Base-by-base conservation (phyloP, 768 basidiomycete species). In the Hypholoma sublateritium region DNA sequence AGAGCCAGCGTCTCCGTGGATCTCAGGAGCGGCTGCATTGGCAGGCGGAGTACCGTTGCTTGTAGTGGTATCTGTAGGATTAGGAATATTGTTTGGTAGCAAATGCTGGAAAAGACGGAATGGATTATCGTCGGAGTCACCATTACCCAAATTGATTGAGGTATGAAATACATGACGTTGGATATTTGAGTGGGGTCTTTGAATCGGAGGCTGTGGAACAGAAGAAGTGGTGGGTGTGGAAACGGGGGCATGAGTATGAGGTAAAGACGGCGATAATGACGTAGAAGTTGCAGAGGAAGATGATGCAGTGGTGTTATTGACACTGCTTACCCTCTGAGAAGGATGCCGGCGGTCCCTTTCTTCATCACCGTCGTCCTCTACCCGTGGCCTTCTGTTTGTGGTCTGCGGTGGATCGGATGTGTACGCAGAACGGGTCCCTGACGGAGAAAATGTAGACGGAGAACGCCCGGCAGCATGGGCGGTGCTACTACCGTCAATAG, bases 301-400 rank as follows among this genome's bases (percentile, higher is more conserved):
- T 32, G 62, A 51, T 8, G 61, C 59, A 53, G 60, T 50, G 42
- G 60, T 52, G 36, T 59, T 64, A 48, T 67, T 67, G 52, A 62
- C 50, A 48, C 62, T 67, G 44, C 66, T 72, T 22, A 73, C 71
- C 53, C 87, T 82, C 67, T 87, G 80, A 19, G 84, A 85, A 16
- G 87, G 85, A 63, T 87, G 85, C 55, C 87, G 78, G 55, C 80
- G 77, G 63, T 88, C 83, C 37, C 85, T 71, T 12, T 83, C 84
- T 6, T 79, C 77, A 59, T 88, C 85, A 5, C 77, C 77, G 54
- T 87, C 86, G 53, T 85, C 81, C 2, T 87, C 84, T 3, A 86
- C 83, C 42, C 86, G 72, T 16, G 80, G 74, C 21, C 85, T 85
- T 42, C 85, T 72, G 50, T 67, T 32, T 70, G 35, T 59, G 62